These are phyloP conservation scores for Fomitopsis pinicola DNA, from an alignment of 1,284 basidiomycete species.

Conservation along the genomic window DNA sequence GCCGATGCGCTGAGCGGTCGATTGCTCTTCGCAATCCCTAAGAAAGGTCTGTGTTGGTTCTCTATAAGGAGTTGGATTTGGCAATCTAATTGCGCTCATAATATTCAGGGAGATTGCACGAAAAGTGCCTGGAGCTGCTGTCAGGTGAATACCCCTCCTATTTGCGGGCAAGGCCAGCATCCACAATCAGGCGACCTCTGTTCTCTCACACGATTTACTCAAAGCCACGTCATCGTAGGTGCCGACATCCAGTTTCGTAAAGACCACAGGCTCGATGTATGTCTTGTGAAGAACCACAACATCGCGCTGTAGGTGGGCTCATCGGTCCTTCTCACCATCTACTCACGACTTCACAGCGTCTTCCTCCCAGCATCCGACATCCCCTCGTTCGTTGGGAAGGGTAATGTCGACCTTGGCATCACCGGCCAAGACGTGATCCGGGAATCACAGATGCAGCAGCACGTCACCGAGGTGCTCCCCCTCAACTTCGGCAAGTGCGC, in stretches of 20 bases:
- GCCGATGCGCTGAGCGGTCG: conserved; percentile 59
- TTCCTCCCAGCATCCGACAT: conserved; percentile 98
- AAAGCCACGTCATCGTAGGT: conserved; percentile 42
- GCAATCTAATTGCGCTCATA: background rate
- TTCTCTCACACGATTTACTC: background rate
- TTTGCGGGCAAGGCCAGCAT: too few relatives aligned
- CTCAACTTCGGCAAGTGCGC: conserved; percentile 95
- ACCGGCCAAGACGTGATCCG: conserved; percentile 98
- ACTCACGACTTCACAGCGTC: conserved; percentile 51
- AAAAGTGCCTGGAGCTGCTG: conserved; percentile 87
- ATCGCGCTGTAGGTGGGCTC: conserved; percentile 74
- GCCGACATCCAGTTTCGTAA: conserved; percentile 97
- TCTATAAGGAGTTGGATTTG: background rate
- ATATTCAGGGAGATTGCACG: conserved; percentile 76
- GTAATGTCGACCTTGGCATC: conserved; percentile 91
- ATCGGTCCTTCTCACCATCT: background rate
- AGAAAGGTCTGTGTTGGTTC: conserved; percentile 71
- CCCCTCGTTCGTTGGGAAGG: conserved; percentile 97
- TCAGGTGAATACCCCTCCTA: conserved; percentile 49
- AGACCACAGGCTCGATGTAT: conserved; percentile 87
- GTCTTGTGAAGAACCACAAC: conserved; percentile 87
- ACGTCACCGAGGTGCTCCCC: conserved; percentile 78
- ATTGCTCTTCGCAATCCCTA: conserved; percentile 93
- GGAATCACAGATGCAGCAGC: conserved; percentile 77
- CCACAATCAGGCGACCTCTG: too few relatives aligned